Base-by-base conservation (phyloP, 768 basidiomycete genomes). In the Agrocybe chaxingu region DNA sequence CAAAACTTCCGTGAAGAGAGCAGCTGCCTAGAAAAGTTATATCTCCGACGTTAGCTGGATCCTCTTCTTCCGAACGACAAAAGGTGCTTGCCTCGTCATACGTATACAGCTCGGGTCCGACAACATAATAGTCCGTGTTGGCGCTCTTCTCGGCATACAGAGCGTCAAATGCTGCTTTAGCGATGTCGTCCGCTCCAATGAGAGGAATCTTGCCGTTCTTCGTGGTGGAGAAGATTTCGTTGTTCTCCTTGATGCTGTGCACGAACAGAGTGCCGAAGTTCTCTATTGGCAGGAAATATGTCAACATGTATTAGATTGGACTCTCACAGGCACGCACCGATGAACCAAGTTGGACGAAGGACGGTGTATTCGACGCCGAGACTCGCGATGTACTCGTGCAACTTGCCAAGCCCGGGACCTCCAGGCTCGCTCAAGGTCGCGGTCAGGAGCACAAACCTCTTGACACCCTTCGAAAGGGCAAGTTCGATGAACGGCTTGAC, bases 371-470 rank as follows among this genome's bases (percentile, higher is more conserved):
- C 62, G 4, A 58, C 62, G 3, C 53, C 50, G 39, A 57, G 18
- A 5, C 50, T 43, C 30, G 43, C 39, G 29, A 66, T 47, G 33
- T 61, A 65, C 42, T 66, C 39, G 33, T 66, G 65, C 6, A 60
- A 51, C 40, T 58, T 51, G 8, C 65, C 62, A 42, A 52, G 49
- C 1, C 47, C 29, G 0, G 47, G 44, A 8, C 50, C 53, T 4
- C 63, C 62, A 11, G 37, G 41, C 16, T 37, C 36, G 36, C 36
- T 16, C 36, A 16, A 24, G 9, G 40, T 16, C 11, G 60, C 59
- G 39, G 64, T 66, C 34, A 68, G 16, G 7, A 66, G 44, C 10
- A 68, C 65, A 37, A 68, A 60, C 3, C 66, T 53, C 48, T 62
- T 66, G 30, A 68, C 64, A 4, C 66, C 66, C 34, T 58, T 59